phyloP scores from a whole-genome alignment of 495 filamentous ascomycete species.

The Hypoxylon fragiforme region DNA sequence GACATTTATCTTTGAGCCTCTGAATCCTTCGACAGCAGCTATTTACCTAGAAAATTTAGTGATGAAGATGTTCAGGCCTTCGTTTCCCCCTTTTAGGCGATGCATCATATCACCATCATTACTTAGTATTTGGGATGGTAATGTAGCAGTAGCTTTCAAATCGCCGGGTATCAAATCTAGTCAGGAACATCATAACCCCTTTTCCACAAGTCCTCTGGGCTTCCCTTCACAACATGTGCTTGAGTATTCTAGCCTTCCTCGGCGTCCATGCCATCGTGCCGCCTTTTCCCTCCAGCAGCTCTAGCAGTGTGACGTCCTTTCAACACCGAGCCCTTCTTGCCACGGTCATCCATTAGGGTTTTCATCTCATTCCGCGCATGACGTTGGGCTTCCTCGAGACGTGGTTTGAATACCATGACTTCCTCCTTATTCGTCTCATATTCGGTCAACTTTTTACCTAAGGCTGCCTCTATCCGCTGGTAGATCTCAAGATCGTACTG shows the following conservation, averaged over 20 bases:
- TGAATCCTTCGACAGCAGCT: not conserved
- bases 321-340: constrained; percentile 62
- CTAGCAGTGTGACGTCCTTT: constrained; percentile 55
- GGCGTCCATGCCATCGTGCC: constrained; percentile 79
- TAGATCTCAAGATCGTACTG: constrained; percentile 94
- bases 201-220: not conserved
- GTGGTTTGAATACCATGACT: constrained; percentile 78
- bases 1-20: not conserved
- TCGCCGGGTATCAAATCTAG: constrained; percentile 15
- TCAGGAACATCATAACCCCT: not conserved
- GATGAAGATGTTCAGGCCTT: too few relatives aligned
- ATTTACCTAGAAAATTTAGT: not conserved
- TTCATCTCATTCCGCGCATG: constrained; percentile 83
- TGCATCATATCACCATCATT: not conserved
- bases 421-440: constrained; percentile 75
- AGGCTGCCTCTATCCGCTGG: constrained; percentile 77
- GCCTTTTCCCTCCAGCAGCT: constrained; percentile 54
- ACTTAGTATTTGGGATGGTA: not conserved
- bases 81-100: too few relatives aligned
- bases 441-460: constrained; percentile 74
- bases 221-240: not conserved
- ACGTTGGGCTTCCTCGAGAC: constrained; percentile 83
- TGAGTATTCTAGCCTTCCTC: constrained; percentile 64
- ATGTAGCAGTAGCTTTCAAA: not conserved
- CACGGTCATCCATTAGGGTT: constrained; percentile 74